phyloP scores from a whole-genome alignment of 1,284 basidiomycete genomes.

The Anthracocystis panici-leucophaei region DNA sequence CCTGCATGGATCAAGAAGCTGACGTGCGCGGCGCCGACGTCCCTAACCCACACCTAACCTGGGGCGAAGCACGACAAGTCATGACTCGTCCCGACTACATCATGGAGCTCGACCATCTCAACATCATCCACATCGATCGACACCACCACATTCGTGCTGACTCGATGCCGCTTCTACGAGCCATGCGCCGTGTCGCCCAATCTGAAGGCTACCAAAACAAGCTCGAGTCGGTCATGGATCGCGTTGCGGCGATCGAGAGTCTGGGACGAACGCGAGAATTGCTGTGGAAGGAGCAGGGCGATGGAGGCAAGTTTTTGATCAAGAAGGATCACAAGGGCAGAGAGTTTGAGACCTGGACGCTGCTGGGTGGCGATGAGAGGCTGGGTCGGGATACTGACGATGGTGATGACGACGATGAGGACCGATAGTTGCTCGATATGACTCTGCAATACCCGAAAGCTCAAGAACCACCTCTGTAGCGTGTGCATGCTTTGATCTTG shows the following conservation, averaged over 20 bases:
- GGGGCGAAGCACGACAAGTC: slow-evolving; percentile 64
- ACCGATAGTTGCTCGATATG: neutral
- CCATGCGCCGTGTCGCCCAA: slow-evolving; percentile 57
- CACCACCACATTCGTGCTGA: slow-evolving; percentile 64
- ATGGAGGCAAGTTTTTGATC: slow-evolving; percentile 59
- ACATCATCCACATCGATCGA: slow-evolving; percentile 61
- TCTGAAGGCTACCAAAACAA: slow-evolving; percentile 56
- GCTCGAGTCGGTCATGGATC: slow-evolving; percentile 65
- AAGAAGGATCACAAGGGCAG: slow-evolving; percentile 57
- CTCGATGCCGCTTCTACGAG: slow-evolving; percentile 62
- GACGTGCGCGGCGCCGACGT: slow-evolving; percentile 56
- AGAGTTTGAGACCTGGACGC: slow-evolving; percentile 59
- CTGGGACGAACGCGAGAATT: slow-evolving; percentile 58
- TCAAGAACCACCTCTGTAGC: neutral
- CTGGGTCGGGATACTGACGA: slow-evolving; percentile 52
- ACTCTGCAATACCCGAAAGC: neutral
- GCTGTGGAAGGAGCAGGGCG: slow-evolving; percentile 65
- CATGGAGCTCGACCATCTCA: slow-evolving; percentile 59
- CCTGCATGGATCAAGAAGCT: slow-evolving; percentile 48
- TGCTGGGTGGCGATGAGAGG: slow-evolving; percentile 64
- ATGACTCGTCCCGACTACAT: slow-evolving; percentile 66
- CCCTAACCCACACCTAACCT: slow-evolving; percentile 62
- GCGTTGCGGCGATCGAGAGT: slow-evolving; percentile 62
- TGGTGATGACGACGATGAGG: slow-evolving; percentile 22
- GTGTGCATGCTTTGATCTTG: neutral